Evolutionary conservation across 2,329 filamentous ascomycete species (phyloP).

Genomic region (Exophiala spinifera): DNA sequence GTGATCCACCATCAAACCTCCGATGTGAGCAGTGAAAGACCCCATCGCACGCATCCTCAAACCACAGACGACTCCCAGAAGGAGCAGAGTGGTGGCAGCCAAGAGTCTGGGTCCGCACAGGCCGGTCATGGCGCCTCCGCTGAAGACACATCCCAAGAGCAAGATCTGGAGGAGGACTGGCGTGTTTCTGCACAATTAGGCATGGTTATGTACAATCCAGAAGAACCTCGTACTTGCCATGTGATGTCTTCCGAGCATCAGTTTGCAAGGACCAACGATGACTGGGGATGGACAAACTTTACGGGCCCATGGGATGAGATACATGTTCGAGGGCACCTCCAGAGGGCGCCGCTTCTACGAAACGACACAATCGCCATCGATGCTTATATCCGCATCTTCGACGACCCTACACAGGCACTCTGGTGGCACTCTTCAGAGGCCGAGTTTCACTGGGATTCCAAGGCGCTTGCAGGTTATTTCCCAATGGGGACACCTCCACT

Average conservation of each 20-base stretch:
- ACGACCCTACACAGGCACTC: slow-evolving; percentile 59
- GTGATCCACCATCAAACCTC: slow-evolving; percentile 10
- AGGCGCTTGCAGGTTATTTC: slow-evolving; percentile 56
- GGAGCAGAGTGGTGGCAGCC: neutral
- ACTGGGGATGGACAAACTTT: slow-evolving; percentile 65
- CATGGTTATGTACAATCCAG: slow-evolving; percentile 62
- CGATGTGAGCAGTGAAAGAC: slow-evolving; percentile 5
- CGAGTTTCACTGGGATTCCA: slow-evolving; percentile 52
- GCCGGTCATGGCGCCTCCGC: neutral
- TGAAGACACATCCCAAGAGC: slow-evolving; percentile 1
- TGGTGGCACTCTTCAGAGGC: slow-evolving; percentile 59
- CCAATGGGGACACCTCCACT: slow-evolving; percentile 47
- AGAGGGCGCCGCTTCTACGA: slow-evolving; percentile 57
- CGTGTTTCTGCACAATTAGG: slow-evolving; percentile 58
- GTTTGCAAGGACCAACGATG: slow-evolving; percentile 56
- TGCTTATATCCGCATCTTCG: slow-evolving; percentile 58
- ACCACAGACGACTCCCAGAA: neutral
- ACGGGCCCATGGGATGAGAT: slow-evolving; percentile 59
- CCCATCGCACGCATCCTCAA: neutral
- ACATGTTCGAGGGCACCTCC: slow-evolving; percentile 53
- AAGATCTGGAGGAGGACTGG: slow-evolving; percentile 34
- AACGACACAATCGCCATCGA: slow-evolving; percentile 62
- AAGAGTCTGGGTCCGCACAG: neutral
- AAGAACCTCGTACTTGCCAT: slow-evolving; percentile 58
- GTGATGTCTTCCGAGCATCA: slow-evolving; percentile 57